phyloP scores from a whole-genome alignment of 495 filamentous ascomycete genomes.

The Venustampulla echinocandica region DNA sequence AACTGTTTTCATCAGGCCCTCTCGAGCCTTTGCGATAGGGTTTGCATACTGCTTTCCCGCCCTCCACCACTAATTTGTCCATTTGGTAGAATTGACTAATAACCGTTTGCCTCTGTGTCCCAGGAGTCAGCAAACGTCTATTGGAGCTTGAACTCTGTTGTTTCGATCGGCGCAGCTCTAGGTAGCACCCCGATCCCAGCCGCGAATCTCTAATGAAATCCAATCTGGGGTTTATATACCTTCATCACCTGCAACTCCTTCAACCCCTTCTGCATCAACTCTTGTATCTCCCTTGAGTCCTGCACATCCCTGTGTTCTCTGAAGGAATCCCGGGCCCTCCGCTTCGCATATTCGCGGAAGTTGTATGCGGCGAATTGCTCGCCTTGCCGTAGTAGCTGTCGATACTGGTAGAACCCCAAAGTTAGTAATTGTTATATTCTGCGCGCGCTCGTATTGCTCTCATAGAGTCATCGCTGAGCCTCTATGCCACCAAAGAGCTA shows the following conservation, averaged over 20 bases:
- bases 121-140: too few relatives aligned
- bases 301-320: constrained; percentile 63
- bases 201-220: too few relatives aligned
- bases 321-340: constrained; percentile 83
- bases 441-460: too few relatives aligned
- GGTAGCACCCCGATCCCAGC: too few relatives aligned
- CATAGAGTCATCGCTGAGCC: too few relatives aligned
- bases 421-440: constrained; percentile 1
- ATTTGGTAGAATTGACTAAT: constrained; percentile 92
- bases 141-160: too few relatives aligned
- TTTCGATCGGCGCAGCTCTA: too few relatives aligned
- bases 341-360: constrained; percentile 91
- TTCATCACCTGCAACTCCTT: constrained; percentile 85
- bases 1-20: too few relatives aligned
- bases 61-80: constrained; percentile 88
- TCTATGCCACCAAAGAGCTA: too few relatives aligned
- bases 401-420: constrained; percentile 51
- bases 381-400: constrained; percentile 79
- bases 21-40: not conserved
- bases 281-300: constrained; percentile 68
- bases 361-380: constrained; percentile 89
- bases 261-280: constrained; percentile 80
- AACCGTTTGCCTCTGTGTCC: constrained; percentile 78
- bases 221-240: too few relatives aligned
- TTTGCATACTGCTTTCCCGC: constrained; percentile 45